These are phyloP conservation scores for Zygosaccharomyces sapae DNA, from an alignment of 1,139 yeast genomes.

Conservation along the genomic window DNA sequence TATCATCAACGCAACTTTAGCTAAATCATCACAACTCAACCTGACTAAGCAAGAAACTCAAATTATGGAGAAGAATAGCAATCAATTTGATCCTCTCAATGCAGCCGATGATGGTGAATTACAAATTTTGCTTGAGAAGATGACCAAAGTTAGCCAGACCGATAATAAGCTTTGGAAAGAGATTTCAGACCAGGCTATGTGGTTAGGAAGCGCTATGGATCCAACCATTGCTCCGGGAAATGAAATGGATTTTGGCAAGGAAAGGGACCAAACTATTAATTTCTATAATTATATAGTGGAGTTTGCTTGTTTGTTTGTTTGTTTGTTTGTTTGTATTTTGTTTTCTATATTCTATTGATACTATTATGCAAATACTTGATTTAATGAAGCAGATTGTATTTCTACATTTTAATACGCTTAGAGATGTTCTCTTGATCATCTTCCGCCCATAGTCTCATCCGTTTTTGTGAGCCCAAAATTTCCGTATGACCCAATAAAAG, in stretches of 20 bases:
- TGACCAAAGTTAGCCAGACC: conserved; percentile 35
- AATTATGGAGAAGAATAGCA: conserved; percentile 31
- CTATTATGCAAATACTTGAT: too few species aligned
- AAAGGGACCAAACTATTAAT: conserved; percentile 11
- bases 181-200: conserved; percentile 67
- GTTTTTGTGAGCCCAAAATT: conserved; percentile 45
- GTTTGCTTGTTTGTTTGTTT: too few species aligned
- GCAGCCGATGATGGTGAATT: conserved; percentile 26
- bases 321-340: background rate
- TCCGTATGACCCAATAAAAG: conserved; percentile 46
- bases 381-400: too few species aligned
- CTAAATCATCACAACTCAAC: conserved; percentile 11
- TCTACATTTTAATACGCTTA: conserved; percentile 40
- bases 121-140: conserved; percentile 30
- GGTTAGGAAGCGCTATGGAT: conserved; percentile 46
- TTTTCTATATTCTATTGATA: background rate
- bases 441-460: conserved; percentile 58
- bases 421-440: conserved; percentile 44
- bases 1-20: conserved; percentile 21
- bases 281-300: conserved; percentile 3
- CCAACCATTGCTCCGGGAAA: conserved; percentile 29
- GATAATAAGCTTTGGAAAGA: conserved; percentile 73
- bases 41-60: conserved; percentile 23
- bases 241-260: conserved; percentile 34
- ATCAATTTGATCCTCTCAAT: conserved; percentile 28